Base-by-base conservation (phyloP, 805 yeast species). In the Kodamaea lidongshanica region DNA sequence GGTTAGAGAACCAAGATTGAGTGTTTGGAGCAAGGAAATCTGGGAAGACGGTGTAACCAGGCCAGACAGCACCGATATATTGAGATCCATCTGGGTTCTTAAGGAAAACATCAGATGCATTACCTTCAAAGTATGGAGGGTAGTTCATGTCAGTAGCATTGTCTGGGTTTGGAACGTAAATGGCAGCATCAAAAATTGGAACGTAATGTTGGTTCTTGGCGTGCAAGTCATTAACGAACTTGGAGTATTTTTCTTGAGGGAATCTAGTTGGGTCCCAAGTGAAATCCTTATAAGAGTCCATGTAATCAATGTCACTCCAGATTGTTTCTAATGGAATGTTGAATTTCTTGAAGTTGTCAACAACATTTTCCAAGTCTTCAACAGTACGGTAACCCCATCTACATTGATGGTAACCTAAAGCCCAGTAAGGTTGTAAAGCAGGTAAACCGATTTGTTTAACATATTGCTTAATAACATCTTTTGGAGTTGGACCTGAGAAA, bases 41-140 rank as follows among this genome's bases (percentile, higher is more conserved):
- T 9, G 57, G 57, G 43, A 42, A 52, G 4, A 38, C 57, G 21
- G 56, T 52, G 35, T 38, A 48, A 1, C 57, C 56, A 8, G 54
- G 57, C 56, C 57, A 52, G 9, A 52, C 57, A 7, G 50, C 52
- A 19, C 57, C 57, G 25, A 52, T 44, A 27, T 52, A 52, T 20
- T 38, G 17, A 8, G 54, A 45, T 6, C 54, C 54, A 34, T 51
- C 51, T 4, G 51, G 50, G 27, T 46, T 46, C 37, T 38, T 49
- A 27, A 49, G 31, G 32, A 41, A 49, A 10, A 38, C 46, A 20
- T 47, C 45, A 2, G 43, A 21, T 7, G 30, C 42, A 15, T 38
- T 38, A 16, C 54, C 54, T 1, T 28, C 21, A 12, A 37, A 38
- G 39, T 42, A 47, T 3, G 39, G 32, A 7, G 28, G 19, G 30